A percentile compares a stretch with the other conserved stretches of the same genome.
Conservation (phyloP, 805 yeast species). For the Candida lessepsii region DNA sequence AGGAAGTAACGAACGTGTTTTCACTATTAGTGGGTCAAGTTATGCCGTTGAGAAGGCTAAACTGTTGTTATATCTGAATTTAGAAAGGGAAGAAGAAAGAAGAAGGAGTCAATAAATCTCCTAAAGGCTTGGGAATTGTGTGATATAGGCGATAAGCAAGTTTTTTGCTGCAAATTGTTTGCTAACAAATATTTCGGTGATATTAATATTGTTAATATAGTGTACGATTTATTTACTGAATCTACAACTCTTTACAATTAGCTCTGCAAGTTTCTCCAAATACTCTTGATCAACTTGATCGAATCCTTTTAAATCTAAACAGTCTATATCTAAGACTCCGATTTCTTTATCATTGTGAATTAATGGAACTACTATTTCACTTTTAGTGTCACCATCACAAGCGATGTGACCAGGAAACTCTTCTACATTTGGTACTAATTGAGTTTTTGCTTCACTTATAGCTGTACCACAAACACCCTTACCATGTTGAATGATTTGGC, state of each 20-base stretch:
- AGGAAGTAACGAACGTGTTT: conserved; percentile 61
- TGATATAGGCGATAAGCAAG: conserved; percentile 4
- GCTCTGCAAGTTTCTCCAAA: conserved; percentile 57
- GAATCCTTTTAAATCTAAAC: conserved; percentile 64
- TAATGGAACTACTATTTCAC: conserved; percentile 92
- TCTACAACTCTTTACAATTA: conserved; percentile 52
- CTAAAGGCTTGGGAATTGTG: neutral
- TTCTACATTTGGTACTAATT: conserved; percentile 75
- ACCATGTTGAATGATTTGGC: conserved; percentile 77
- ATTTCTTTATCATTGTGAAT: conserved; percentile 38
- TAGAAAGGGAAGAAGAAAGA: conserved; percentile 58
- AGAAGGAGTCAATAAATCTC: conserved; percentile 13
- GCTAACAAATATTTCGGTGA: conserved; percentile 3
- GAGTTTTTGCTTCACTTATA: conserved; percentile 57
- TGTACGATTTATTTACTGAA: conserved; percentile 3
- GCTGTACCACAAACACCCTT: conserved; percentile 93
- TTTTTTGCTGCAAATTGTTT: conserved; percentile 6
- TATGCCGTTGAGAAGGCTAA: conserved; percentile 59
- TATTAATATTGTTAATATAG: conserved; percentile 4
- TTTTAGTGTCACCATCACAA: conserved; percentile 91
- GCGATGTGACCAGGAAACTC: conserved; percentile 92
- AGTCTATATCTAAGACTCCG: conserved; percentile 89
- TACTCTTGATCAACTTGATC: conserved; percentile 56
- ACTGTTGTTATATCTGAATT: conserved; percentile 53
- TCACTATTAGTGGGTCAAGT: conserved; percentile 65